Percentiles rank a stretch among this genome's conserved stretches.
phyloP scores from a whole-genome alignment of 1,139 yeast species.

The Casaregolazyma suthepensis region DNA sequence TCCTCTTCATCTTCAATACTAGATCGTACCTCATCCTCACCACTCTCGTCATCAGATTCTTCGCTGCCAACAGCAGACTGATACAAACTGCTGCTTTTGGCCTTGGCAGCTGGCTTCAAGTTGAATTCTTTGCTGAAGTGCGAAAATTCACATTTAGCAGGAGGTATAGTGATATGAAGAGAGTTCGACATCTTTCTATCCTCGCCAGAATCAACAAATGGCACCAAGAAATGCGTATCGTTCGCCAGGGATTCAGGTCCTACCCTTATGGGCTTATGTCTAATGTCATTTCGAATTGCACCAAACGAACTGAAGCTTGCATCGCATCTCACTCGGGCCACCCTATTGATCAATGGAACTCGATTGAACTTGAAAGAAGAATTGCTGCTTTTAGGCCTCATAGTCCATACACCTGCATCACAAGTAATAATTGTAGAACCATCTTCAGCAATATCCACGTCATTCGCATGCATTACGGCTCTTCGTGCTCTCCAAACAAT shows the following conservation, averaged over 20 bases:
- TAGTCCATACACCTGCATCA: slow-evolving; percentile 56
- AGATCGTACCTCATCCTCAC: not conserved
- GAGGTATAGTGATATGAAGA: slow-evolving; percentile 1
- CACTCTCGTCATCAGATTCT: not conserved
- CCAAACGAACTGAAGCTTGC: slow-evolving; percentile 62
- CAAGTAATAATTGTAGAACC: slow-evolving; percentile 65
- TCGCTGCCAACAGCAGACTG: not conserved
- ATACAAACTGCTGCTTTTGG: not conserved
- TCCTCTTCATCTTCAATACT: not conserved
- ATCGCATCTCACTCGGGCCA: slow-evolving; percentile 60
- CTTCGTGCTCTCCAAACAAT: slow-evolving; percentile 34
- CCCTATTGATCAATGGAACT: slow-evolving; percentile 48
- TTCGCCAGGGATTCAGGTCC: slow-evolving; percentile 18
- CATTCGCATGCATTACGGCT: slow-evolving; percentile 36
- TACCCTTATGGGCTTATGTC: slow-evolving; percentile 16
- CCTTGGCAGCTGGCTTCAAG: not conserved
- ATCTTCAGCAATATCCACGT: slow-evolving; percentile 61
- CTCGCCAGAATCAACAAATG: slow-evolving; percentile 19
- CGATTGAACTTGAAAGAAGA: slow-evolving; percentile 48
- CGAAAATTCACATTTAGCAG: slow-evolving; percentile 3
- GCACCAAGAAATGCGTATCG: slow-evolving; percentile 25
- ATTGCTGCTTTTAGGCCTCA: slow-evolving; percentile 22
- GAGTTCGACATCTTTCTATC: slow-evolving; percentile 7
- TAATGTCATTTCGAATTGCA: slow-evolving; percentile 54
- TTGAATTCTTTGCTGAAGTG: not conserved